Percentiles rank a stretch among this genome's conserved stretches.
These are phyloP conservation scores for Globisporangium orthogonon DNA, from an alignment of 352 stramenopile genomes.

Conservation along the genomic window DNA sequence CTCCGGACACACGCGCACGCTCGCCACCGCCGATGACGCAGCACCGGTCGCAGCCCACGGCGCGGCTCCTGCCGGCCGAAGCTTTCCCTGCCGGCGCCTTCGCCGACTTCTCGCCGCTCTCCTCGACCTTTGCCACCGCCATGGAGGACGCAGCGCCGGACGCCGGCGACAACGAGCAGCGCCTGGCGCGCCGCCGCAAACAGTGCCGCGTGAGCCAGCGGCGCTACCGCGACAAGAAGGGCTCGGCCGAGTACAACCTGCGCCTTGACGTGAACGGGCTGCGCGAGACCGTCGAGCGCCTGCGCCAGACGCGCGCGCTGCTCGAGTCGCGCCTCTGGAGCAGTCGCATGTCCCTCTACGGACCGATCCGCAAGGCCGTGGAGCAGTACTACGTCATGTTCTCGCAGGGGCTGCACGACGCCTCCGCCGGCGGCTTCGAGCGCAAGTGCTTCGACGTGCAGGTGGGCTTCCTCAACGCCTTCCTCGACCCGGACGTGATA, in stretches of 20 bases:
- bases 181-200: constrained; percentile 33
- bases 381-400: constrained; percentile 68
- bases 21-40: not conserved
- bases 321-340: constrained; percentile 42
- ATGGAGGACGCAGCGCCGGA: no score
- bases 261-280: constrained; percentile 59
- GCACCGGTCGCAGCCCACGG: not conserved
- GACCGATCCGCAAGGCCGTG: constrained; percentile 39
- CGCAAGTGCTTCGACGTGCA: constrained; percentile 49
- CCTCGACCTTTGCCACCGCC: no score
- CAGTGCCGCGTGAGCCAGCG: constrained; percentile 68
- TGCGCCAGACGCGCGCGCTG: constrained; percentile 31
- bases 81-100: not conserved
- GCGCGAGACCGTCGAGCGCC: constrained; percentile 44
- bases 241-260: constrained; percentile 60
- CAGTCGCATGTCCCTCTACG: constrained; percentile 22
- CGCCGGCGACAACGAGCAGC: constrained; percentile 11
- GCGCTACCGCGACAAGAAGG: constrained; percentile 63
- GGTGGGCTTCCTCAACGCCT: constrained; percentile 36
- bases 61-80: not conserved
- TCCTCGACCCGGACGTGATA: constrained; percentile 39
- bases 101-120: not conserved
- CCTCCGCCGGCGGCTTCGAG: constrained; percentile 23
- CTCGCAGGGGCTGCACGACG: constrained; percentile 41
- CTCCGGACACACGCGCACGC: not conserved